phyloP scores from a whole-genome alignment of 2,329 filamentous ascomycete species.

The Epichloe coenophiala region DNA sequence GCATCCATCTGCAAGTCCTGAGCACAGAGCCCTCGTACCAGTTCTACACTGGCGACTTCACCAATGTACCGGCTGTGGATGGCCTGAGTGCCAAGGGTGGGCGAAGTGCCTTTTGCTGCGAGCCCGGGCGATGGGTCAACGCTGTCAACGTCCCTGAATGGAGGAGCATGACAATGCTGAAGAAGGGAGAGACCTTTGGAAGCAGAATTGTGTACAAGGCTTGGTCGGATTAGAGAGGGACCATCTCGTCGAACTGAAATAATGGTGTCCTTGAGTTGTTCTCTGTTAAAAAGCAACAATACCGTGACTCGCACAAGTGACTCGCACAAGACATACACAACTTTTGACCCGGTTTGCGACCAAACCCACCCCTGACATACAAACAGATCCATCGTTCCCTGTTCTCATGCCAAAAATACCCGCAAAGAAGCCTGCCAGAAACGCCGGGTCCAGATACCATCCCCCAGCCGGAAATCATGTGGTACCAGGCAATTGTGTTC shows the following conservation, averaged over 20 bases:
- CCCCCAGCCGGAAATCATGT: not conserved
- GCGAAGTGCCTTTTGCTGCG: constrained; percentile 75
- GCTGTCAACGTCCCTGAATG: constrained; percentile 71
- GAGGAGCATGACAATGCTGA: constrained; percentile 65
- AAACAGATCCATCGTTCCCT: not conserved
- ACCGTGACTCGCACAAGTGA: too few relatives aligned
- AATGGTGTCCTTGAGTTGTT: not conserved
- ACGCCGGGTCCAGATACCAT: not conserved
- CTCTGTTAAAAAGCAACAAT: not conserved
- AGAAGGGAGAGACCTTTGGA: constrained; percentile 75
- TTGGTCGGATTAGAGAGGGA: constrained; percentile 50
- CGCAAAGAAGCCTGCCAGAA: not conserved
- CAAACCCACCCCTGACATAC: not conserved
- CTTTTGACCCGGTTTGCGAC: not conserved
- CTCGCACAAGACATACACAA: not conserved
- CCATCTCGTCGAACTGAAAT: too few relatives aligned
- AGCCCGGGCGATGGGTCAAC: constrained; percentile 85
- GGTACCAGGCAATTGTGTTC: not conserved
- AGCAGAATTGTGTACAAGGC: constrained; percentile 70
- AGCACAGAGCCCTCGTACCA: constrained; percentile 95
- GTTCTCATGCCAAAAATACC: not conserved
- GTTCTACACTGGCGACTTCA: constrained; percentile 84
- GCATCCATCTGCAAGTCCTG: constrained; percentile 71
- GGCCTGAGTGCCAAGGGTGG: constrained; percentile 48
- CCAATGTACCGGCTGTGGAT: constrained; percentile 59